phyloP scores from a whole-genome alignment of 345 rosid genomes.

The Geranium rotundifolium region DNA sequence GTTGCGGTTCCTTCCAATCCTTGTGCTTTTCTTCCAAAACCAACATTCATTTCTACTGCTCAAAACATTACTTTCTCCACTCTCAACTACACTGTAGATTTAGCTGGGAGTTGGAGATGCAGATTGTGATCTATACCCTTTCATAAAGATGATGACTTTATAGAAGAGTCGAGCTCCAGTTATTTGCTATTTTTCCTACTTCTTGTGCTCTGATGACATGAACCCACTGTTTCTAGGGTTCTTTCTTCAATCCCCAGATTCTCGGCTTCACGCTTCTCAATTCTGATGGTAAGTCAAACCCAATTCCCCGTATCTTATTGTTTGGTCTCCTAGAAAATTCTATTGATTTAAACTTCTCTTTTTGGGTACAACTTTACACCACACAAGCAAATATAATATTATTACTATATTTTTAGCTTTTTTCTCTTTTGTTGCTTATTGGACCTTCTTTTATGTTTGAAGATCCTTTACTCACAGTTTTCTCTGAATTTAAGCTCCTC shows the following conservation, averaged over 20 bases:
- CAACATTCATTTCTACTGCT: no score
- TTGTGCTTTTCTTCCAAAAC: no score
- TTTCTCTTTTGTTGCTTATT: constrained; percentile 2
- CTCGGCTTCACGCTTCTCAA: neutral
- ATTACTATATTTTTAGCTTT: constrained; percentile 7
- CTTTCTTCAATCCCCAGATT: neutral
- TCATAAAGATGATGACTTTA: no score
- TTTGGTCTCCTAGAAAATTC: neutral
- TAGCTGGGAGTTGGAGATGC: no score
- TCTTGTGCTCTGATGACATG: no score
- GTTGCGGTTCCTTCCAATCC: no score
- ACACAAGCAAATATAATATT: neutral
- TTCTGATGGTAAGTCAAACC: neutral
- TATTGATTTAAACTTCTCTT: neutral
- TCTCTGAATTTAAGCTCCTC: constrained; percentile 5
- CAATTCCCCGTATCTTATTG: neutral
- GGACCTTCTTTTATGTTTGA: constrained; percentile 12
- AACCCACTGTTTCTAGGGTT: neutral
- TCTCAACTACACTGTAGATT: no score
- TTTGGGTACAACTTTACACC: neutral
- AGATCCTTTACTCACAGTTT: constrained; percentile 34
- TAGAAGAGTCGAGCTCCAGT: no score
- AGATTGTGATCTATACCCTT: no score
- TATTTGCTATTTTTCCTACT: no score
- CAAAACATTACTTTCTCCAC: no score